These are phyloP conservation scores for Phytopythium kandeliae DNA, from an alignment of 352 stramenopile genomes.

Conservation along the genomic window DNA sequence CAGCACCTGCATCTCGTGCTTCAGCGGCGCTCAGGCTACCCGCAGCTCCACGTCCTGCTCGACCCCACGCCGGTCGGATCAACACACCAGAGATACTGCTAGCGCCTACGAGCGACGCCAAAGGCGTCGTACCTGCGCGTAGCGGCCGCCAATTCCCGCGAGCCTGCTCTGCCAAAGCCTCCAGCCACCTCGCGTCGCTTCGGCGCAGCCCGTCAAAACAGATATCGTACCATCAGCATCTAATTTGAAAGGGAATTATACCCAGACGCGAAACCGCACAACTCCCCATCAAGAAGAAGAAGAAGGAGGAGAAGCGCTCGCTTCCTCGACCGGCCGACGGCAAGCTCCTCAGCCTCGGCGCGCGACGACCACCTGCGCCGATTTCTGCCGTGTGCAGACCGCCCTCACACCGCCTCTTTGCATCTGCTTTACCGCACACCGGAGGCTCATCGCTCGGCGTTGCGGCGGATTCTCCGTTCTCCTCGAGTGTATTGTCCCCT, in stretches of 20 bases:
- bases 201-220: no score
- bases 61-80: no score
- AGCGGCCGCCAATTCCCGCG: no score
- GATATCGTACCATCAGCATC: background rate
- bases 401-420: background rate
- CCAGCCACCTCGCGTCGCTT: no score
- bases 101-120: background rate
- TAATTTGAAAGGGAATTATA: background rate
- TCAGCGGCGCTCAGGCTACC: no score
- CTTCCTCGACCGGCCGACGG: background rate
- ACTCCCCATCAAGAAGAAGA: background rate
- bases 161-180: no score
- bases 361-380: background rate
- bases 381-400: background rate
- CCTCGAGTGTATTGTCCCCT: background rate
- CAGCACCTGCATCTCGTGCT: constrained; percentile 52
- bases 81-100: background rate
- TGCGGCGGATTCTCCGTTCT: background rate
- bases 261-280: background rate
- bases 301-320: background rate
- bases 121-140: background rate
- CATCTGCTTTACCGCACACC: background rate
- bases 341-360: background rate
- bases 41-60: no score
- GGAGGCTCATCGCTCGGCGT: background rate